Evolutionary conservation across 2,329 filamentous ascomycete species (phyloP).

Genomic region (Aspergillus proliferans): DNA sequence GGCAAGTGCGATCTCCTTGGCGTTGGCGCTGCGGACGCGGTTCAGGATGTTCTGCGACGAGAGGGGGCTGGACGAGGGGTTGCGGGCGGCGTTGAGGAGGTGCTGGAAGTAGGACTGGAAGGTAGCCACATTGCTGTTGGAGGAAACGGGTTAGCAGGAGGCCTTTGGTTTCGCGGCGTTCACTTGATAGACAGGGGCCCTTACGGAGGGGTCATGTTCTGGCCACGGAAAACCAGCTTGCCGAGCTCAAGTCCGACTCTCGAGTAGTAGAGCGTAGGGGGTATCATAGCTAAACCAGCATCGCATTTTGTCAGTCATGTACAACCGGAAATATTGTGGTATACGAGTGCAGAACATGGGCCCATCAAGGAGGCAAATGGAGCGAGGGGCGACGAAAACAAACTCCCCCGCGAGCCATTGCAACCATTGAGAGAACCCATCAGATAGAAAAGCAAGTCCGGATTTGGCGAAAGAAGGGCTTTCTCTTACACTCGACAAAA

Average conservation of each 20-base stretch:
- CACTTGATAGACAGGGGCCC: conserved; percentile 32
- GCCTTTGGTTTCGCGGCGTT: conserved; percentile 1
- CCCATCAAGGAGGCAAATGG: conserved; percentile 13
- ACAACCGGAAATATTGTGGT: conserved; percentile 1
- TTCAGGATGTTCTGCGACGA: conserved; percentile 51
- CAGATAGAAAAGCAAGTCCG: conserved; percentile 9
- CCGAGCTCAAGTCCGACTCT: conserved; percentile 80
- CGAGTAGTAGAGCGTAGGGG: conserved; percentile 84
- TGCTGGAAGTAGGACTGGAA: conserved; percentile 85
- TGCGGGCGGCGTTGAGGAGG: conserved; percentile 62
- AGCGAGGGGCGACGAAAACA: conserved; percentile 3
- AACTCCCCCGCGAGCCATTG: not conserved
- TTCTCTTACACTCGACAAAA: conserved; percentile 74
- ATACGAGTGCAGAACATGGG: not conserved
- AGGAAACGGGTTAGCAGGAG: not conserved
- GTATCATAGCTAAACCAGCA: conserved; percentile 64
- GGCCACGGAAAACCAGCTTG: conserved; percentile 79
- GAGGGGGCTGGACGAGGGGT: conserved; percentile 57
- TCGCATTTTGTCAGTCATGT: conserved; percentile 17
- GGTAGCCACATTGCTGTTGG: conserved; percentile 62
- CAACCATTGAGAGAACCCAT: not conserved
- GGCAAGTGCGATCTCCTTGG: conserved; percentile 62
- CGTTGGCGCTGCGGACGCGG: conserved; percentile 63
- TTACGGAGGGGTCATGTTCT: conserved; percentile 95
- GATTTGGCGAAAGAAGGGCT: conserved; percentile 6